phyloP scores from a whole-genome alignment of 2,329 filamentous ascomycete species.

The Zasmidium angulare region DNA sequence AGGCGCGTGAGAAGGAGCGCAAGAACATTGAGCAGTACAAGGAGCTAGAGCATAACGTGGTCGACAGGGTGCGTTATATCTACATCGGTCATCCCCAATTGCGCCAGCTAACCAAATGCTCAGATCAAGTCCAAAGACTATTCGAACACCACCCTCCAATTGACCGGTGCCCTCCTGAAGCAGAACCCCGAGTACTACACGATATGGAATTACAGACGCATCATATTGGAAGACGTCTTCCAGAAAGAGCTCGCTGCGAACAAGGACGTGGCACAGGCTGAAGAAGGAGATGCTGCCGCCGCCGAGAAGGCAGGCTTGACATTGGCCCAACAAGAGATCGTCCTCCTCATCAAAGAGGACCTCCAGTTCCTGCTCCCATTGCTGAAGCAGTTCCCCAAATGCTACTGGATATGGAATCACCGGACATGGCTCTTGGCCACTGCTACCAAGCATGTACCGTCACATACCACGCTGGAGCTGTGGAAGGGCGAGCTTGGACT shows the following conservation, averaged over 20 bases:
- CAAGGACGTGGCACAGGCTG: conserved; percentile 26
- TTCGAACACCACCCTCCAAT: conserved; percentile 59
- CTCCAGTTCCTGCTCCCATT: conserved; percentile 80
- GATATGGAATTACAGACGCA: conserved; percentile 84
- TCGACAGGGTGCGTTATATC: conserved; percentile 60
- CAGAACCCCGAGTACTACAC: conserved; percentile 89
- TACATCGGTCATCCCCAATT: background rate
- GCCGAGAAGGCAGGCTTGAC: conserved; percentile 30
- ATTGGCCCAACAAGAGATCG: conserved; percentile 37
- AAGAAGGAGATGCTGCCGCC: conserved; percentile 25
- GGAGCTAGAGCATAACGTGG: conserved; percentile 66
- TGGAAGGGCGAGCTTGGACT: conserved; percentile 85
- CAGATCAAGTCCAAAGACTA: conserved; percentile 50
- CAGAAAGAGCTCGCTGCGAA: conserved; percentile 42
- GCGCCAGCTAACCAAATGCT: background rate
- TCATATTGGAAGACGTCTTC: conserved; percentile 65
- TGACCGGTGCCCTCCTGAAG: conserved; percentile 70
- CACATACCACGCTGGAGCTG: conserved; percentile 58
- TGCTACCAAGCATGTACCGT: conserved; percentile 63
- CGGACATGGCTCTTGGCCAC: conserved; percentile 79
- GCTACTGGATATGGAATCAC: conserved; percentile 99
- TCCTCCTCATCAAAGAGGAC: conserved; percentile 67
- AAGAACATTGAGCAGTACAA: conserved; percentile 76
- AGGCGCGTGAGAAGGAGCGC: conserved; percentile 69
- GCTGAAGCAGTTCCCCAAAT: conserved; percentile 84